A percentile compares a stretch with the other conserved stretches of the same genome.
phyloP scores from a whole-genome alignment of 73 alveolate genomes.

The Paramecium pentaurelia region DNA sequence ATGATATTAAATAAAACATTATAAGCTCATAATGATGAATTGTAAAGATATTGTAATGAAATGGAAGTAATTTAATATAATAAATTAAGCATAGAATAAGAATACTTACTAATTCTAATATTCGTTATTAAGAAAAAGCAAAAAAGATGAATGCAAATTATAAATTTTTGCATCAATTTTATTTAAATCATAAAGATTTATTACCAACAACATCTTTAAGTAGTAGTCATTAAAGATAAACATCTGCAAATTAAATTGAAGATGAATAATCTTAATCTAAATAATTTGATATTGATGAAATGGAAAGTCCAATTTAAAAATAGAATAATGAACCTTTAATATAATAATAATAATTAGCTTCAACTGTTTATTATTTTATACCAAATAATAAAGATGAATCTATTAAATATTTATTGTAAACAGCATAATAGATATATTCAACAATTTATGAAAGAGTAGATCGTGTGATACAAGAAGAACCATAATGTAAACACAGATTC shows the following conservation, averaged over 20 bases:
- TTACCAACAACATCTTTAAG: not conserved
- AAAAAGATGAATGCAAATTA: not conserved
- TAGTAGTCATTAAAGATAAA: not conserved
- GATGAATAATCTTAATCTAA: not conserved
- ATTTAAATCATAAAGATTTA: not conserved
- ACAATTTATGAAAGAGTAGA: not conserved
- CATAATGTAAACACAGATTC: not conserved
- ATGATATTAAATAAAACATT: not conserved
- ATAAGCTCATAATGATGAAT: conserved; percentile 3
- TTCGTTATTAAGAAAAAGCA: not conserved
- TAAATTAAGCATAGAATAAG: not conserved
- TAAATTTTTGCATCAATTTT: not conserved
- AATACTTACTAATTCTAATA: conserved; percentile 1
- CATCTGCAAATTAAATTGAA: not conserved
- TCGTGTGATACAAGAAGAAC: not conserved
- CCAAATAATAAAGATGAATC: conserved; percentile 4
- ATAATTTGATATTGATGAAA: not conserved
- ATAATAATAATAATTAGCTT: not conserved
- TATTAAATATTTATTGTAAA: not conserved
- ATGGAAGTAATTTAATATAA: not conserved
- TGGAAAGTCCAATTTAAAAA: not conserved
- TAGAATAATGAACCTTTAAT: not conserved
- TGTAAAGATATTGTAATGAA: not conserved
- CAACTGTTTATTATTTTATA: not conserved
- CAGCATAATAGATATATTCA: conserved; percentile 26